Evolutionary conservation across 1,284 basidiomycete genomes (phyloP).

Genomic region (Ceratobasidium sp.): DNA sequence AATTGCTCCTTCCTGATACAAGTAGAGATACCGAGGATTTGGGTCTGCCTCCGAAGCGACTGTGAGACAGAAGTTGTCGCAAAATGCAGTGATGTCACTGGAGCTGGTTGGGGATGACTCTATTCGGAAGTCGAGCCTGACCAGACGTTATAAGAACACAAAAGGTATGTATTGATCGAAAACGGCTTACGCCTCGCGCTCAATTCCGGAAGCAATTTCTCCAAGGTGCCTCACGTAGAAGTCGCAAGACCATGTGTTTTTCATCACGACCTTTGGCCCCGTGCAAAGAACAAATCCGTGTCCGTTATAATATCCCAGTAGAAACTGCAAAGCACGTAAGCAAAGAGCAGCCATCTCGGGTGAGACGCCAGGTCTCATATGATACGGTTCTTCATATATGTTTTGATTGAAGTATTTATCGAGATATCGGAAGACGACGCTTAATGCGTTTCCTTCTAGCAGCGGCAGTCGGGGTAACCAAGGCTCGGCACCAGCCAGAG

Average conservation of each 20-base stretch:
- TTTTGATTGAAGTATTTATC: neutral
- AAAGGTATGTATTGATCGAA: too few species aligned
- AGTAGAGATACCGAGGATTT: neutral
- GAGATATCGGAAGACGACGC: neutral
- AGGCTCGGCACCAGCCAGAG: constrained; percentile 9
- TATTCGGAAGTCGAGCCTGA: neutral
- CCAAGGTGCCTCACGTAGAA: neutral
- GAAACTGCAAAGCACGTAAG: neutral
- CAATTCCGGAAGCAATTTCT: neutral
- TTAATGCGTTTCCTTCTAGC: neutral
- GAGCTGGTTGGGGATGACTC: neutral
- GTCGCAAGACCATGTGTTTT: constrained; percentile 9
- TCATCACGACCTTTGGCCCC: neutral
- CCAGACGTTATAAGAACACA: neutral
- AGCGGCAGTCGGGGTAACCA: constrained; percentile 21
- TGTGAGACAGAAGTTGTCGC: neutral
- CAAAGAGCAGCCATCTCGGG: constrained; percentile 1
- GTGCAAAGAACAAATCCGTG: neutral
- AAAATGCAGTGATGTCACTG: neutral
- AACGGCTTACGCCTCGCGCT: neutral
- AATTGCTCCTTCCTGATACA: neutral
- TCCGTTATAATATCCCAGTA: neutral
- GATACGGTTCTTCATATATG: neutral
- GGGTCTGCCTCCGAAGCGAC: neutral
- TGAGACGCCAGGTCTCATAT: neutral